These are phyloP conservation scores for Schoenoplectus tabernaemontani DNA, from an alignment of 202 grass and related monocot genomes.

Conservation along the genomic window DNA sequence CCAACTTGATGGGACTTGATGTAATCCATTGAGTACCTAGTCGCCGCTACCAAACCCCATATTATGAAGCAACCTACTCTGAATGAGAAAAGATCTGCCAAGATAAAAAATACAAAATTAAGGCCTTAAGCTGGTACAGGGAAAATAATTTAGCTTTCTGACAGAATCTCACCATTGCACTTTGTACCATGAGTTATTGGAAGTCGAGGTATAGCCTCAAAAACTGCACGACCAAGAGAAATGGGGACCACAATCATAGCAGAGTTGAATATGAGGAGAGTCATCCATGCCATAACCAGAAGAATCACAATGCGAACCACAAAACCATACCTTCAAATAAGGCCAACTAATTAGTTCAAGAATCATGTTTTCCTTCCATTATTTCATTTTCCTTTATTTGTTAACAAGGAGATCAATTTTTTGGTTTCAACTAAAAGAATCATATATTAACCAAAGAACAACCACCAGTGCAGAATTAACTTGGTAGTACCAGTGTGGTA, in stretches of 20 bases:
- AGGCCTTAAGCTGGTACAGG: background rate
- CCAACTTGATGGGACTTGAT: conserved; percentile 49
- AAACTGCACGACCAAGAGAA: conserved; percentile 74
- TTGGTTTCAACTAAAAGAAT: background rate
- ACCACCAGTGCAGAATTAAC: background rate
- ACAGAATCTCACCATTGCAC: conserved; percentile 77
- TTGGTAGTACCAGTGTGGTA: background rate
- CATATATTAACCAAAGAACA: background rate
- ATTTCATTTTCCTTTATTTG: background rate
- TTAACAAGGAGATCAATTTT: background rate
- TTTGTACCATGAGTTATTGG: conserved; percentile 95
- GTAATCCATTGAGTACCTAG: conserved; percentile 84
- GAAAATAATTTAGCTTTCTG: background rate
- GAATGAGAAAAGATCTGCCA: conserved; percentile 84
- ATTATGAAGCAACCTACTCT: conserved; percentile 95
- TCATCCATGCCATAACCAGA: conserved; percentile 88
- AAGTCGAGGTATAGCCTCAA: conserved; percentile 77
- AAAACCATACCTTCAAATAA: conserved; percentile 75
- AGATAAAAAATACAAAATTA: background rate
- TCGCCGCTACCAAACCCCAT: conserved; percentile 59
- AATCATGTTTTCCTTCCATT: background rate
- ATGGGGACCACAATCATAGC: conserved; percentile 88
- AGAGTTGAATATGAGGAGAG: conserved; percentile 85
- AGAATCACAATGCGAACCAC: conserved; percentile 81
- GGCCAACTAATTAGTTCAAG: conserved; percentile 7